Evolutionary conservation across 495 filamentous ascomycete genomes (phyloP).

Genomic region (Annulohypoxylon nitens): DNA sequence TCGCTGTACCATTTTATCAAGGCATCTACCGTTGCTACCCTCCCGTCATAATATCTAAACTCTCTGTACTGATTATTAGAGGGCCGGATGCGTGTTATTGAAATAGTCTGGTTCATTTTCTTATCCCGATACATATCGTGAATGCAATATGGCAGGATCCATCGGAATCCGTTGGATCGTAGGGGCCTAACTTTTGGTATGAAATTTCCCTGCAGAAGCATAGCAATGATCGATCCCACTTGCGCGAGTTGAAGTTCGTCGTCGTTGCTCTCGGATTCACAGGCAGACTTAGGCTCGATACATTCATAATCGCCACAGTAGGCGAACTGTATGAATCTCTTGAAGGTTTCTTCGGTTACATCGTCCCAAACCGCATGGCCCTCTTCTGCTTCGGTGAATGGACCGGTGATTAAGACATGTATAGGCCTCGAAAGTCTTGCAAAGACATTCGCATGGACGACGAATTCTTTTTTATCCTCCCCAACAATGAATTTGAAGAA

Average conservation of each 20-base stretch:
- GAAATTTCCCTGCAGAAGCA: background rate
- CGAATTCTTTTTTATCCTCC: slow-evolving; percentile 58
- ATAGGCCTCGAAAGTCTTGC: slow-evolving; percentile 63
- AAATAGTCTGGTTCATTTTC: background rate
- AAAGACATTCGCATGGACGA: slow-evolving; percentile 63
- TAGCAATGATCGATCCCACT: too few species aligned
- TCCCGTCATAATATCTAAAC: background rate
- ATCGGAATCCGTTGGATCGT: background rate
- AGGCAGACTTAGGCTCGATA: background rate
- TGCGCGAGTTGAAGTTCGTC: too few species aligned
- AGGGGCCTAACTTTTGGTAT: background rate
- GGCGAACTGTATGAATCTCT: slow-evolving; percentile 64
- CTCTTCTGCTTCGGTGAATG: slow-evolving; percentile 61
- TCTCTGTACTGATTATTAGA: background rate
- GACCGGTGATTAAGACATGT: slow-evolving; percentile 62
- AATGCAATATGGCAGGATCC: background rate
- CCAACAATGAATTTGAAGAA: slow-evolving; percentile 67
- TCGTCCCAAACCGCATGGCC: slow-evolving; percentile 61
- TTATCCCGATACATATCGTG: background rate
- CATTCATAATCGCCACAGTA: slow-evolving; percentile 61
- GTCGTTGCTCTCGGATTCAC: background rate
- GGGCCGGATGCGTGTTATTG: too few species aligned
- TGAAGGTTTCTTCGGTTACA: slow-evolving; percentile 62
- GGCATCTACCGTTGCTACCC: background rate
- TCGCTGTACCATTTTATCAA: background rate